Base-by-base conservation (phyloP, 495 filamentous ascomycete species). In the Aspergillus hancockii region DNA sequence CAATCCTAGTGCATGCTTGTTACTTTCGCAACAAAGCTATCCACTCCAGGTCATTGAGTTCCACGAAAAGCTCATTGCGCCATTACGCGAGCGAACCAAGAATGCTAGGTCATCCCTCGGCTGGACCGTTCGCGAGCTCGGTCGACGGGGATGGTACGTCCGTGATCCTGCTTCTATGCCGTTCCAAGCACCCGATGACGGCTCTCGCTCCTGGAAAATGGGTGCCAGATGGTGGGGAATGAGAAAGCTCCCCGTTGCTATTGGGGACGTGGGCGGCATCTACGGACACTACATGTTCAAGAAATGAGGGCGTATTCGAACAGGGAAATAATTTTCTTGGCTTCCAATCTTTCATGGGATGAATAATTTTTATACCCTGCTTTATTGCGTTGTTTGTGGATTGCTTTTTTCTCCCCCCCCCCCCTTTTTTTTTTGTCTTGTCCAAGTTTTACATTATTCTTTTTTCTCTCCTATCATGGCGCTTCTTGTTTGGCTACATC, bases 211-310 rank as follows among this genome's bases (percentile, higher is more conserved):
- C 54, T 96, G 91, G 91, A 96, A 96, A 78, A 90, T 92, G 90
- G 91, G 91, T 13, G 90, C 90, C n/a, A 83, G 83, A 58, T 88
- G 84, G 75, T 94, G 91, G 91, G 91, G 91, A 16, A 92, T 91
- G 85, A 82, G 89, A 45, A 96, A 96, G 80, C 80, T 92, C 30
- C 90, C 91, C 12, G 86, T 94, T 53, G 89, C 88, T 13, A 72
- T 79, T 38, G 85, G 87, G 8, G 90, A 93, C 63, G 90, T 94
- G 2, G 89, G 89, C 13, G 91, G 91, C 22, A 86, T 96, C 75
- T 95, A 95, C 70, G 90, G 90, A 46, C 87, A 86, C 60, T 94
- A 90, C 71, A 93, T 92, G 86, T 95, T 93, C 68, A 86, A 86
- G 67, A 79, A 81, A 65, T 86, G 71, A 85, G 53, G 22, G 14